phyloP scores from a whole-genome alignment of 306 rosid genomes.

The Cicer arietinum region DNA sequence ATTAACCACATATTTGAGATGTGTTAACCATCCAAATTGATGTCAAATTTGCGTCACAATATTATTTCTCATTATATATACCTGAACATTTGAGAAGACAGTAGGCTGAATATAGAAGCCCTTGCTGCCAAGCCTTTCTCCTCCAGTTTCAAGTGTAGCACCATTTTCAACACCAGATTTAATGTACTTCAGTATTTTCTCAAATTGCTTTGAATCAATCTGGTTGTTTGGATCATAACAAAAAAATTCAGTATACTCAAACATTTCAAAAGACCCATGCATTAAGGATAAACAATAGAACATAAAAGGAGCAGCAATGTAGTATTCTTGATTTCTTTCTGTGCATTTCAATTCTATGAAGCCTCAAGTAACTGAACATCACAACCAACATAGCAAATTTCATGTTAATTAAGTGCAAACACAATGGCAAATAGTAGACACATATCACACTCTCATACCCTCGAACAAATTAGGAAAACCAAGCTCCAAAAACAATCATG shows the following conservation, averaged over 20 bases:
- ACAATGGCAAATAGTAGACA: neutral
- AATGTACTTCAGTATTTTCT: slow-evolving; percentile 76
- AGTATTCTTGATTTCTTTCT: slow-evolving; percentile 34
- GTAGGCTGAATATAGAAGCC: slow-evolving; percentile 89
- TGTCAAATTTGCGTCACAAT: too few relatives aligned
- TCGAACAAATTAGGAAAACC: slow-evolving; percentile 1
- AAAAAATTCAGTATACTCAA: slow-evolving; percentile 35
- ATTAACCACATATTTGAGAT: too few relatives aligned
- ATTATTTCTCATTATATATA: too few relatives aligned
- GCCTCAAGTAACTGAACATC: slow-evolving; percentile 13
- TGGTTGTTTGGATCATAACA: slow-evolving; percentile 42
- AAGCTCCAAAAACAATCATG: neutral
- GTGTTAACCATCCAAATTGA: too few relatives aligned
- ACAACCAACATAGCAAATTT: neutral
- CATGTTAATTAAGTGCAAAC: neutral
- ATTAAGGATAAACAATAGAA: slow-evolving; percentile 9
- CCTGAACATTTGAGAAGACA: slow-evolving; percentile 82
- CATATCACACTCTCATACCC: neutral
- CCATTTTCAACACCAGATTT: slow-evolving; percentile 75
- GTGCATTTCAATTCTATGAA: slow-evolving; percentile 7
- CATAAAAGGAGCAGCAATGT: slow-evolving; percentile 23
- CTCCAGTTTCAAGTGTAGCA: slow-evolving; percentile 89
- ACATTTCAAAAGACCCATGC: slow-evolving; percentile 1
- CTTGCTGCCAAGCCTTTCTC: slow-evolving; percentile 71
- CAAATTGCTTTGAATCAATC: slow-evolving; percentile 80